Percentiles rank a stretch among this genome's conserved stretches.
Conservation (phyloP, 164 flowering plant genomes). For the Echeveria elegans region DNA sequence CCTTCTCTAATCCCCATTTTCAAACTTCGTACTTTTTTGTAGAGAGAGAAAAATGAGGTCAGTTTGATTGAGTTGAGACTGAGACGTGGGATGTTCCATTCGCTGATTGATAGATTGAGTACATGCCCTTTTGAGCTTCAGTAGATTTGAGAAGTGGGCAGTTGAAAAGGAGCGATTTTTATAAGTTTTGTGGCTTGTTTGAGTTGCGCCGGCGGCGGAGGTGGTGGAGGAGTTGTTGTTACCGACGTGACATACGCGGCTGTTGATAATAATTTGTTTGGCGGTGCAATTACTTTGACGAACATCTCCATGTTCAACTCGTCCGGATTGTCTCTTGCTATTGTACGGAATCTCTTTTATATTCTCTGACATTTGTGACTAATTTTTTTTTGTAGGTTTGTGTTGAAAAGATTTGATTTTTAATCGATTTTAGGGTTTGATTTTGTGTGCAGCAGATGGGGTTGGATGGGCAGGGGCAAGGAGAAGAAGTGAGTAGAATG, state of each 20-base stretch:
- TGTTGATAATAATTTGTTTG: conserved; percentile 30
- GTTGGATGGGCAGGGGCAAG: conserved; percentile 69
- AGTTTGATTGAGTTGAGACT: background rate
- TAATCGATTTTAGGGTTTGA: background rate
- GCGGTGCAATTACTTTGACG: conserved; percentile 13
- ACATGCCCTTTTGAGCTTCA: background rate
- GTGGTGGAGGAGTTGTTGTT: conserved; percentile 43
- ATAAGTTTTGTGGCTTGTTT: conserved; percentile 93
- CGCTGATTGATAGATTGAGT: background rate
- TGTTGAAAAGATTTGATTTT: background rate
- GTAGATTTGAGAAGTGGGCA: background rate
- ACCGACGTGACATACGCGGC: conserved; percentile 21
- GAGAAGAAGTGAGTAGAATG: conserved; percentile 30
- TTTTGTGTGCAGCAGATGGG: conserved; percentile 43
- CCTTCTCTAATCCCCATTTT: background rate
- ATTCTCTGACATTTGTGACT: background rate
- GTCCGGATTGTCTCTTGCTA: conserved; percentile 93
- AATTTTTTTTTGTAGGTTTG: background rate
- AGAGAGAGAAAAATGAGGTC: background rate
- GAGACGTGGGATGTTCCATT: too few species aligned
- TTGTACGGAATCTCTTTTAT: conserved; percentile 32
- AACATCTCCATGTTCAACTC: conserved; percentile 73
- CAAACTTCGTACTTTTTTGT: background rate
- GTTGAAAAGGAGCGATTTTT: conserved; percentile 22
- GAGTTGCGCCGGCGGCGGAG: conserved; percentile 44